Conservation (phyloP, 2,329 filamentous ascomycete genomes). For the Penicillium sp. region DNA sequence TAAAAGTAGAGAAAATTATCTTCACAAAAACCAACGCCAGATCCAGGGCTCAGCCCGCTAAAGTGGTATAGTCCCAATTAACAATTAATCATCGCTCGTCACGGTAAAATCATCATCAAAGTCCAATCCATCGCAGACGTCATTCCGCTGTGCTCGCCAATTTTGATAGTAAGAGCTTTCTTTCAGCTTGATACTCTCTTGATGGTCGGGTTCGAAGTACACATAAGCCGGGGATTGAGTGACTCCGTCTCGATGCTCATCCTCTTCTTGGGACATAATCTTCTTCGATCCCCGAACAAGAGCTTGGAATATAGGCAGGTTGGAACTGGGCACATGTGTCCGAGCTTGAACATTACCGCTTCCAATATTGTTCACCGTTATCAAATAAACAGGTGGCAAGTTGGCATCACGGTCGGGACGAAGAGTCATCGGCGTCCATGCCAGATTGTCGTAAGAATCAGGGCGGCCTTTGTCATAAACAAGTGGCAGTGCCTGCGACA, state of each 20-base stretch:
- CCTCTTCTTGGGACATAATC: conserved; percentile 5
- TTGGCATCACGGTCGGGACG: conserved; percentile 31
- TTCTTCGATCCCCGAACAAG: conserved; percentile 32
- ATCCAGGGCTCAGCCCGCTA: not conserved
- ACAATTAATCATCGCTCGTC: conserved; percentile 21
- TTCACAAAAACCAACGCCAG: conserved; percentile 1
- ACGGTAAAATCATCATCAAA: conserved; percentile 26
- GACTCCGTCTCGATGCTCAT: not conserved
- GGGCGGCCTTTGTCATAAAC: conserved; percentile 32
- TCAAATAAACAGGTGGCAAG: conserved; percentile 38
- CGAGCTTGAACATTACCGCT: conserved; percentile 37
- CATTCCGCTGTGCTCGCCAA: conserved; percentile 38
- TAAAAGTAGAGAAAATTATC: not conserved
- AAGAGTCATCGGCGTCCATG: conserved; percentile 40
- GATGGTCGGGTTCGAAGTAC: conserved; percentile 40
- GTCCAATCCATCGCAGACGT: conserved; percentile 41
- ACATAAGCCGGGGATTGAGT: conserved; percentile 38
- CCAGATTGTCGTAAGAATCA: conserved; percentile 40
- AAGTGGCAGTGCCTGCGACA: conserved; percentile 35
- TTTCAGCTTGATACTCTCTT: conserved; percentile 34
- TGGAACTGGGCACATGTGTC: conserved; percentile 38
- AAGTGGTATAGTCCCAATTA: not conserved
- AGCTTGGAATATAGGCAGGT: conserved; percentile 33
- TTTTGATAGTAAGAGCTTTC: conserved; percentile 37
- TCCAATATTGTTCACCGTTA: conserved; percentile 40